Conservation (phyloP, 2,329 filamentous ascomycete genomes). For the Plectosphaerella plurivora region DNA sequence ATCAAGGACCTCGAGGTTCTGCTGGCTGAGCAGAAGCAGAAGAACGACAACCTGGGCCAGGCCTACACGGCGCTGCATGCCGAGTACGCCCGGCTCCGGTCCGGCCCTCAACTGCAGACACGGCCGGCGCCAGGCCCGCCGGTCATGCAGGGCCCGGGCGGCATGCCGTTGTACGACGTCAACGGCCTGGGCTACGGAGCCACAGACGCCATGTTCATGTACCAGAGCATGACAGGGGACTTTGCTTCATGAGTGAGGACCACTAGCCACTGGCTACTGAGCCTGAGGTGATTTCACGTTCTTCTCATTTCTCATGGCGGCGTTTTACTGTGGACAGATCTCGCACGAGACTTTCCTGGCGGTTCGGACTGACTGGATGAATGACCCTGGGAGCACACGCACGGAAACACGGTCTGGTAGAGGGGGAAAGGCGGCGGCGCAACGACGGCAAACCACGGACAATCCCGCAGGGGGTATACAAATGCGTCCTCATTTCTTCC, state of each 20-base stretch:
- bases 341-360: too few relatives aligned
- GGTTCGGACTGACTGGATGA: too few relatives aligned
- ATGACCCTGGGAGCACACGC: too few relatives aligned
- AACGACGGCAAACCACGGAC: too few relatives aligned
- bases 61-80: constrained; percentile 47
- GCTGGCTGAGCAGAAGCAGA: constrained; percentile 47
- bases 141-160: neutral
- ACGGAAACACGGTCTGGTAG: too few relatives aligned
- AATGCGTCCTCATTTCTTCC: too few relatives aligned
- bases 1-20: constrained; percentile 59
- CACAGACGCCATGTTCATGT: constrained; percentile 25
- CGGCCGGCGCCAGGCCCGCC: constrained; percentile 6
- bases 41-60: constrained; percentile 49
- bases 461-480: too few relatives aligned
- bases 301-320: too few relatives aligned
- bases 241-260: constrained; percentile 9
- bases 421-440: too few relatives aligned
- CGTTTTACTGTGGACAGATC: too few relatives aligned
- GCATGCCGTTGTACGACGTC: constrained; percentile 8
- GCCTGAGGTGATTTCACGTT: neutral
- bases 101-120: constrained; percentile 8
- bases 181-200: neutral
- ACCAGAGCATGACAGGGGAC: constrained; percentile 17
- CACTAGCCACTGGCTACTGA: neutral
- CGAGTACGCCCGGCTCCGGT: constrained; percentile 33